Evolutionary conservation across 2,329 filamentous ascomycete genomes (phyloP), one percentile per base, ranked within the genome.

Genomic region (Colletotrichum orbiculare): DNA sequence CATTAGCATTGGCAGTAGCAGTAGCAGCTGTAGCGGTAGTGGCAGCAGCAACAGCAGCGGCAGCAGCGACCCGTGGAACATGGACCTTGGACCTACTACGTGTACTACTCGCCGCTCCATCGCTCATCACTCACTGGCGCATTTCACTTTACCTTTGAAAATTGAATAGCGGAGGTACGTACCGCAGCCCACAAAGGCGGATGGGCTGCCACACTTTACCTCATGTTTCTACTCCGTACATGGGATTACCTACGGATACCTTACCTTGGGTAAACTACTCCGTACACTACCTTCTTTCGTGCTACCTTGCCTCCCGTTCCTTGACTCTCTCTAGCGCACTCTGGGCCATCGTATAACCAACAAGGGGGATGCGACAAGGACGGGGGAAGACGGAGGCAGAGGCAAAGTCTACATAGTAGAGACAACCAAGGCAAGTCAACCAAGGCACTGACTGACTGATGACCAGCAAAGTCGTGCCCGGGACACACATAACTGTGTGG

Each of bases 1-100:
- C 54, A 53, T 54, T 64, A 60, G 46, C 58, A 35, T 46, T 48
- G 39, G 45, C 58, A 61, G 48, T 55, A 43, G 58, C 37, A 37
- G 12, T 46, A 17, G n/a, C 25, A 17, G 43, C 43, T 17, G 43
- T 17, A 17, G 15, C 15, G 43, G n/a, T 6, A 17, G 43, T 6
- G 9, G 43, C n/a, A 17, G 15, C 15, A 11, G 43, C 25, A 17
- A n/a, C 25, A 25, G 25, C 25, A 25, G 25, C 25, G 25, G 25
- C 25, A 25, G 25, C 3, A 25, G 25, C 25, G 25, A 25, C 25
- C 25, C 25, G 25, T 25, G 25, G 25, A 25, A 25, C 25, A 25
- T 25, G 25, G 25, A 25, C 25, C 25, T 25, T 25, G 25, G 25
- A 25, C 25, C 25, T 25, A 2, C 17, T 17, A 17, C 17, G 17